Base-by-base conservation (phyloP, 2,329 filamentous ascomycete genomes). In the Leptographium flavum region DNA sequence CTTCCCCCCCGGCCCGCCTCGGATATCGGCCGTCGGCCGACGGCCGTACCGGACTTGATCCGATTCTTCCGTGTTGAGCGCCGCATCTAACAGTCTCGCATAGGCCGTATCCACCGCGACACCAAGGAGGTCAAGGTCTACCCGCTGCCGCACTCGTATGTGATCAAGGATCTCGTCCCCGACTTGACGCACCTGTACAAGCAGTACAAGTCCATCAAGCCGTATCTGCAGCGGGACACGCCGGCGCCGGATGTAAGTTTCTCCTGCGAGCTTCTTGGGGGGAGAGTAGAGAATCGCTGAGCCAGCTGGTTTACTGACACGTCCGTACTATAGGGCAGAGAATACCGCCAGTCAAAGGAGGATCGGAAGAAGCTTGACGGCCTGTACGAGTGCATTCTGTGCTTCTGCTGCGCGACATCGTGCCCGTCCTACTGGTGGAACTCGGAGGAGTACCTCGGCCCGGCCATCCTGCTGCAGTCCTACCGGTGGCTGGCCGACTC, bases 401-500 rank as follows among this genome's bases (percentile, higher is more conserved):
- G 92, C 74, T 90, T 90, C 57, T 98, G 92, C 81, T 98, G 92
- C 80, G 92, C 85, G 55, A 98, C 92, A 21, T 94, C 90, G 39
- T 98, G 92, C 75, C 92, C 92, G n/a, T 95, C 87, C 17, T 98
- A 98, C 76, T 98, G 92, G 92, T 98, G 92, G 92, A 98, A 98
- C 74, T 81, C 83, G 56, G 88, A 96, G 69, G 88, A 96, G 67
- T 98, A 98, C 71, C 85, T 98, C 42, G 92, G 92, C 52, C 92
- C 92, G 49, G 92, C 92, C 54, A 86, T 98, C 50, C 83, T 98
- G 44, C 79, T 98, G 54, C 92, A 98, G 70, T 94, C 87, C 9
- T 98, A 96, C 79, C 81, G 90, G 61, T 98, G 92, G 92, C 74
- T 98, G 54, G 83, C 81, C 60, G 92, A 98, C 65, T 93, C 86